Base-by-base conservation (phyloP, 805 yeast species). In the Candida suzukii region DNA sequence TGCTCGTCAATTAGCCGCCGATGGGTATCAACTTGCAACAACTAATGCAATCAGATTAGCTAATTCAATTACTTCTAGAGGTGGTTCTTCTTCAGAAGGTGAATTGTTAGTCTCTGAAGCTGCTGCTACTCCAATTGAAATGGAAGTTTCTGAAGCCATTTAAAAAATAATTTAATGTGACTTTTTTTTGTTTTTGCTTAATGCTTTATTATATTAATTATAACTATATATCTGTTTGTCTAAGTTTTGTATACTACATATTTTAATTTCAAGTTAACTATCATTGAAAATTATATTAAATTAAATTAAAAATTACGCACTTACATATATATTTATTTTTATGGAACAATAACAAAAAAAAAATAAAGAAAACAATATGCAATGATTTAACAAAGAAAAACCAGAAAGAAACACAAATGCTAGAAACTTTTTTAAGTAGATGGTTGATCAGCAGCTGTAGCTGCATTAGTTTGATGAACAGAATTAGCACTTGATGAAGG, bases 1-100 rank as follows among this genome's bases (percentile, higher is more conserved):
- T 4, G 54, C 51, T 18, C 48, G 60, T 39, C 54, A 49, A 28
- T 32, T 46, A n/a, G 22, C 16, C 9, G 19, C 16, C 3, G 17
- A 34, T 34, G 28, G 28, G 6, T 31, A 31, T 31, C 3, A 22
- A 3, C 3, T 31, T 10, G 35, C 22, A 24, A 21, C 41, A 3
- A 22, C 36, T 50, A 22, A 39, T 45, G 22, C 39, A 39, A 26
- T 54, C 49, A 21, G 53, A 58, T 11, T 50, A 46, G 41, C 18
- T 22, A 35, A 25, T 24, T 12, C 5, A 7, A 12, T 22, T 3
- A 21, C 18, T 7, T 14, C 27, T n/a, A 22, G 27, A n/a, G 12
- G 8, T 7, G 14, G n/a, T 31, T 7, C 35, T 5, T 10, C 8
- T 10, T 5, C n/a, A 5, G 11, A 10, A n/a, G 18, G 18, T 31